Conservation (phyloP, 2,329 filamentous ascomycete genomes). For the Talaromyces sp. region DNA sequence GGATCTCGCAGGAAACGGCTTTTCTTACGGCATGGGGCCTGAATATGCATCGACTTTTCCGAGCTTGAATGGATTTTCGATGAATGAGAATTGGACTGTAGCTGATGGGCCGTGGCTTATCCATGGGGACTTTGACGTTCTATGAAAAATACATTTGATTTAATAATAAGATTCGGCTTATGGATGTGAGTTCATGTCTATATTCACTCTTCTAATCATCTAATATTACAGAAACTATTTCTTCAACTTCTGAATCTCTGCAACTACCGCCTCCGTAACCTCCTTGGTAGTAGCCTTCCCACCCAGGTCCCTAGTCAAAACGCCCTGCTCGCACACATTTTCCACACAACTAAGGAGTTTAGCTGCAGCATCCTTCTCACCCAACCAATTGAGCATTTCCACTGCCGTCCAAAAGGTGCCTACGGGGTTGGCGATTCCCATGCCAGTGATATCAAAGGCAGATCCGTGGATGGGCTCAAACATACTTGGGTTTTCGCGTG, state of each 20-base stretch:
- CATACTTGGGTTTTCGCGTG: conserved; percentile 59
- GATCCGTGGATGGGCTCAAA: conserved; percentile 65
- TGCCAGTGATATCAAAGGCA: conserved; percentile 64
- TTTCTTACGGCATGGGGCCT: conserved; percentile 19
- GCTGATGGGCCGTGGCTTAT: conserved; percentile 37
- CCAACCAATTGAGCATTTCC: conserved; percentile 67
- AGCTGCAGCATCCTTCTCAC: conserved; percentile 57
- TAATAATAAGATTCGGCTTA: too few relatives aligned
- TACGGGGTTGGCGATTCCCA: conserved; percentile 62
- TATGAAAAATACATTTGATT: too few relatives aligned
- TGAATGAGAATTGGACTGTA: conserved; percentile 33
- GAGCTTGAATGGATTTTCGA: conserved; percentile 24
- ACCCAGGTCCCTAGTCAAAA: conserved; percentile 61
- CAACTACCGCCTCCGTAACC: conserved; percentile 59
- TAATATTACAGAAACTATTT: background rate
- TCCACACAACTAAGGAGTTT: conserved; percentile 60
- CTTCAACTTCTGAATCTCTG: conserved; percentile 50
- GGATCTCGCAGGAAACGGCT: conserved; percentile 9
- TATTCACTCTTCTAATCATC: background rate
- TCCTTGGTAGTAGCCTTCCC: conserved; percentile 57
- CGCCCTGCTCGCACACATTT: conserved; percentile 55
- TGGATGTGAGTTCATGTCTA: too few relatives aligned
- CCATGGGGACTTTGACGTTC: conserved; percentile 26
- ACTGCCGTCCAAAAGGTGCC: conserved; percentile 69
- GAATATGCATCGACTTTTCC: conserved; percentile 23